These are phyloP conservation scores for Ceratocystis papillata DNA, from an alignment of 2,329 filamentous ascomycete genomes.

Conservation along the genomic window DNA sequence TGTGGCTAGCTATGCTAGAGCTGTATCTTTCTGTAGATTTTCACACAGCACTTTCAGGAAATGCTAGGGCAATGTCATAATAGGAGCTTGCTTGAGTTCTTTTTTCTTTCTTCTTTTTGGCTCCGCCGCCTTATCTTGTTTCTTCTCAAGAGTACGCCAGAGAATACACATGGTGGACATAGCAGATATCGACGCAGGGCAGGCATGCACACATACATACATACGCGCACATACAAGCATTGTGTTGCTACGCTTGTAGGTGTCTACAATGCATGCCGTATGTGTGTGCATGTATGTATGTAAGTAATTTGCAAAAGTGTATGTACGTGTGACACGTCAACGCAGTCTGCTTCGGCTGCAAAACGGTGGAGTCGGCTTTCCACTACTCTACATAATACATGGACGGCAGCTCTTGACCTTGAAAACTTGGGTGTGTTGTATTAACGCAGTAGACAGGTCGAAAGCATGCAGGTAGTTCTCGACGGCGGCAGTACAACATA, in stretches of 20 bases:
- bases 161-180: not conserved
- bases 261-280: not conserved
- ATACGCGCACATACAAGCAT: not conserved
- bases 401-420: not conserved
- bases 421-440: not conserved
- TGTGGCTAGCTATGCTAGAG: slow-evolving; percentile 2
- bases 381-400: not conserved
- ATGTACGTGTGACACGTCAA: not conserved
- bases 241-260: not conserved
- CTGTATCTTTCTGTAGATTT: not conserved
- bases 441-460: not conserved
- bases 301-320: not conserved
- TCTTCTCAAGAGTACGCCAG: not conserved
- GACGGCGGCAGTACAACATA: not conserved
- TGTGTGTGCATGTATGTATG: not conserved
- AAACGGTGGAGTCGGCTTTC: not conserved
- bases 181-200: not conserved
- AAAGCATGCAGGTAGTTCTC: slow-evolving; percentile 5
- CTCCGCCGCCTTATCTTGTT: not conserved
- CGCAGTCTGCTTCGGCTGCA: slow-evolving; percentile 3
- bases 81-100: not conserved
- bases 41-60: not conserved
- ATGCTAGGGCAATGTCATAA: not conserved
- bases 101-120: too few relatives aligned
- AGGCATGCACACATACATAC: not conserved